Percentiles rank a stretch among this genome's conserved stretches.
phyloP scores from a whole-genome alignment of 768 basidiomycete species.

The Mycena olivaceomarginata region DNA sequence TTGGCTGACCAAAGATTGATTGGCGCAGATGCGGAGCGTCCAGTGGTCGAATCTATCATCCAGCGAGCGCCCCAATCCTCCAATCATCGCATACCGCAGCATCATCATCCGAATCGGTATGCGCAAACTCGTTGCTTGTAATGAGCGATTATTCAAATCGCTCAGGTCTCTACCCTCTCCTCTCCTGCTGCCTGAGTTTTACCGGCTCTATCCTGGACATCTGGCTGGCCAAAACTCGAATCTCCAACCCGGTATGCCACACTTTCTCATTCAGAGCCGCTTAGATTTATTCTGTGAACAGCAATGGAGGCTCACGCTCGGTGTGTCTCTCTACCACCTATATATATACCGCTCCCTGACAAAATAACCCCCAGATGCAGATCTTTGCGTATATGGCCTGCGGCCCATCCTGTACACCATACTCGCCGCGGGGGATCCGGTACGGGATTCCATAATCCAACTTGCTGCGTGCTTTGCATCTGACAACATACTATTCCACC shows the following conservation, averaged over 20 bases:
- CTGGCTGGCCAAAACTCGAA: background rate
- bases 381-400: constrained; percentile 14
- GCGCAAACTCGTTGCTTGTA: background rate
- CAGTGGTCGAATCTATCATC: background rate
- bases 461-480: background rate
- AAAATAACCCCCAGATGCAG: background rate
- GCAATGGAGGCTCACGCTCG: constrained; percentile 19
- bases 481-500: background rate
- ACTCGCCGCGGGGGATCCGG: constrained; percentile 19
- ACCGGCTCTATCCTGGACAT: constrained; percentile 6
- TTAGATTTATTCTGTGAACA: background rate
- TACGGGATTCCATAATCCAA: background rate
- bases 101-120: constrained; percentile 19
- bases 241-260: background rate
- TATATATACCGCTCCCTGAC: background rate
- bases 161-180: constrained; percentile 14
- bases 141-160: background rate
- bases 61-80: background rate
- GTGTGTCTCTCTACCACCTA: constrained; percentile 2
- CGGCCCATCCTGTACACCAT: constrained; percentile 23
- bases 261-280: background rate
- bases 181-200: constrained; percentile 15
- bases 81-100: constrained; percentile 3
- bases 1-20: too few relatives aligned
- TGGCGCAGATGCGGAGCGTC: background rate